Base-by-base conservation (phyloP, 768 basidiomycete species). In the Agaricus blazei region DNA sequence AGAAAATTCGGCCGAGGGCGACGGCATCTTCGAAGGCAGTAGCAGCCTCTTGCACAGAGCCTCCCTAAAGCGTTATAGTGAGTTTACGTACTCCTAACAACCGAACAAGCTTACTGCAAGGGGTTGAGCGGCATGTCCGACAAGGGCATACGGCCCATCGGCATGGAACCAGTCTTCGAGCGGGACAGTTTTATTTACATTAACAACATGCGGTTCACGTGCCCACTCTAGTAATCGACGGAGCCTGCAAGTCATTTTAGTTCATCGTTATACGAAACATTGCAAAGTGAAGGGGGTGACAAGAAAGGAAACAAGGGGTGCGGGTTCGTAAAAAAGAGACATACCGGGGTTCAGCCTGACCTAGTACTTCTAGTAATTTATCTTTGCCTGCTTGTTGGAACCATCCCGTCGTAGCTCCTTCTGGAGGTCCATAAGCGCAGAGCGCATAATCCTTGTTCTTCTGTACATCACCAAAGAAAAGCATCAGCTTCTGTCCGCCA, bases 1-100 rank as follows among this genome's bases (percentile, higher is more conserved):
- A 78, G 69, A 87, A 85, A 6, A 86, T 72, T 55, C 76, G 77
- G 6, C 77, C 84, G 23, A 87, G 70, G 24, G 82, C 76, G 9
- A 80, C 82, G 1, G 79, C 81, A 59, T 85, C 85, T 66, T 86
- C 85, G n/a, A 86, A 63, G 1, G 75, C 72, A 64, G 84, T 76
- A 4, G 54, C 54, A 19, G 48, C 48, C 26, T 56, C 54, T n/a
- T 56, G 54, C 3, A 45, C 48, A 6, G 54, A 56, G 36, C 54
- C 54, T 8, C 48, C 41, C 54, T 56, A 43, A 1, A 41, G 7
- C 12, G 4, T 19, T 2, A 19, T 19, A 41, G 7, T 15, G 19
- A 15, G 40, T 41, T 41, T 41, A 19, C 40, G n/a, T 41, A 41
- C 40, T 14, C 12, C n/a, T 15, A 15, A 15, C 12, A 19, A 1